Conservation (phyloP, 306 rosid species). For the Glycine tomentella region DNA sequence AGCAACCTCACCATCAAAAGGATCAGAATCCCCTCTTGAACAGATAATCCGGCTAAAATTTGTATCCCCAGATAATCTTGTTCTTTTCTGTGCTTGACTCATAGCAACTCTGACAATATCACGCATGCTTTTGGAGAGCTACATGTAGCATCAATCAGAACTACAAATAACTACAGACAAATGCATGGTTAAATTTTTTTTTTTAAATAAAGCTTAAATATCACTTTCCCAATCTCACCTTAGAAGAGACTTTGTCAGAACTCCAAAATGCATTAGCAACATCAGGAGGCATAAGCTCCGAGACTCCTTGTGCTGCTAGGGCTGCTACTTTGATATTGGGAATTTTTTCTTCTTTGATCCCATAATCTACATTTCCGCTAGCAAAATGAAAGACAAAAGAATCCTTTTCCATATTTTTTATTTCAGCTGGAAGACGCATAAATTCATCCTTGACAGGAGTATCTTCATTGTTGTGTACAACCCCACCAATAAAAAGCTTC, state of each 20-base stretch:
- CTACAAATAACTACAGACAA: constrained; percentile 22
- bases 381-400: constrained; percentile 85
- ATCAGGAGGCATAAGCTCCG: constrained; percentile 97
- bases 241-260: constrained; percentile 84
- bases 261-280: constrained; percentile 90
- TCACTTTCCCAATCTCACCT: constrained; percentile 67
- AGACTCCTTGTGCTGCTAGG: constrained; percentile 77
- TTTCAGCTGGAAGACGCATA: constrained; percentile 86
- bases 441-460: constrained; percentile 74
- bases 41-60: constrained; percentile 74
- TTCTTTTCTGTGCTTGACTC: constrained; percentile 86
- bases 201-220: constrained; percentile 5
- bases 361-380: constrained; percentile 66
- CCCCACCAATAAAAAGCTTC: constrained; percentile 90
- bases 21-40: constrained; percentile 77
- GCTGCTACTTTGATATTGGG: constrained; percentile 84
- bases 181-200: neutral
- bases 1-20: constrained; percentile 76
- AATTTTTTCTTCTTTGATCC: constrained; percentile 61
- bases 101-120: constrained; percentile 89
- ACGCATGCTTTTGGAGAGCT: constrained; percentile 87
- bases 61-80: constrained; percentile 75
- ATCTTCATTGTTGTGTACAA: constrained; percentile 86
- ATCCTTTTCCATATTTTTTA: constrained; percentile 78
- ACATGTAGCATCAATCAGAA: constrained; percentile 36